Base-by-base conservation (phyloP, 441 rosid species). In the Erodium trifolium region DNA sequence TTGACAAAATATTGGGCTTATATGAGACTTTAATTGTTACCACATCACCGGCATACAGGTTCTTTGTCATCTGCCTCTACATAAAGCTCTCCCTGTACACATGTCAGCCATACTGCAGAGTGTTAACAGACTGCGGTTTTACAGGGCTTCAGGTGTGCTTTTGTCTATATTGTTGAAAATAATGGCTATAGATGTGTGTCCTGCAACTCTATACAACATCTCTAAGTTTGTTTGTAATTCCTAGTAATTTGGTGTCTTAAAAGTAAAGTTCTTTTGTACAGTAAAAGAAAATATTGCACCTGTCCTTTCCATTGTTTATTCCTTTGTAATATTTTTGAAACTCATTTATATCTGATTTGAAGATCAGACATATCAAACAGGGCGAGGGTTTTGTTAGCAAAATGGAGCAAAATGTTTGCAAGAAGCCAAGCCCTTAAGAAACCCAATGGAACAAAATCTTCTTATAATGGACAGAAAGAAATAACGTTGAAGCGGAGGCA, bases 351-450 rank as follows among this genome's bases (percentile, higher is more conserved):
- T 64, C 93, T 95, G 92, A 89, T 89, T 90, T 87, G 92, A 89
- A 92, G 98, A 88, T 95, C 95, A 95, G 99, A 90, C 85, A 88
- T 95, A 87, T 90, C 99, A 83, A 89, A 89, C 97, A 92, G 93
- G 97, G 98, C 99, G 71, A 89, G 87, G 80, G 72, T 83, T 74
- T 84, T 95, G 84, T 73, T 95, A 75, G 80, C 98, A 67, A 89
- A 87, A 74, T 95, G 98, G 99, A 90, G 95, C 83, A 95, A 87
- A 80, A 73, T 88, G 74, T 88, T 92, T 79, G 91, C 92, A 10
- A 86, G 88, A 78, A 81, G 84, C 67, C 98, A 88, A 76, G 87
- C 87, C 59, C 71, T 76, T 75, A 88, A 86, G 80, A 90, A 90
- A 77, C 81, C 83, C 63, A 87, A 88, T 79, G 92, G 97, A 23